Percentiles rank a stretch among this genome's conserved stretches.
Conservation (phyloP, 208 protist species). For the Leishmania braziliensis region DNA sequence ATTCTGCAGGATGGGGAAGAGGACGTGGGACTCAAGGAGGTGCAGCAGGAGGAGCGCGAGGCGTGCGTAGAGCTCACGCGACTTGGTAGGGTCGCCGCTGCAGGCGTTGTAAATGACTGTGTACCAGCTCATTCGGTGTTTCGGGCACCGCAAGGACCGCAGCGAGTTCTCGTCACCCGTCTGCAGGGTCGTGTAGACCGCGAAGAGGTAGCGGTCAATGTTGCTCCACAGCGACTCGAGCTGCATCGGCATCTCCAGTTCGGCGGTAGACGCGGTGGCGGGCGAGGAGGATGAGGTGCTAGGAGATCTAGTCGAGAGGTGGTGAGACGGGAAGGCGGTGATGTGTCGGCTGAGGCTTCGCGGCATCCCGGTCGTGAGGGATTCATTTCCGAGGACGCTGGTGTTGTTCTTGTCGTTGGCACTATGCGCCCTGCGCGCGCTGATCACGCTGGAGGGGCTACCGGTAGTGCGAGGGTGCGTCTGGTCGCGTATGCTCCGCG, state of each 20-base stretch:
- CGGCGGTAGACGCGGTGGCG: not conserved
- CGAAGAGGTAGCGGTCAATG: slow-evolving; percentile 53
- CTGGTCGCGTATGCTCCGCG: slow-evolving; percentile 30
- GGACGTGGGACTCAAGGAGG: slow-evolving; percentile 59
- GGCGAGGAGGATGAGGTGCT: not conserved
- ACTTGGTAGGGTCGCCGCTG: slow-evolving; percentile 52
- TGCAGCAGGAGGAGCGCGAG: slow-evolving; percentile 54
- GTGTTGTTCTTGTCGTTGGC: slow-evolving; percentile 20
- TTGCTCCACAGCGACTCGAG: slow-evolving; percentile 43
- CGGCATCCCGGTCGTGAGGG: not conserved
- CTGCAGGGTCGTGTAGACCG: slow-evolving; percentile 42
- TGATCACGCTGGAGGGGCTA: slow-evolving; percentile 6
- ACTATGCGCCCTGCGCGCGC: slow-evolving; percentile 6
- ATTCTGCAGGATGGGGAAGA: slow-evolving; percentile 56
- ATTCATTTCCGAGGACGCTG: not conserved
- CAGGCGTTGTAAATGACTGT: slow-evolving; percentile 71
- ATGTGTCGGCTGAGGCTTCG: not conserved
- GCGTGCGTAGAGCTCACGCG: slow-evolving; percentile 55
- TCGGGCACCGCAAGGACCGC: slow-evolving; percentile 39
- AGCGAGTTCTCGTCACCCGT: slow-evolving; percentile 36
- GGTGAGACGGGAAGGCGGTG: not conserved
- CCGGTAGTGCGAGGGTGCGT: slow-evolving; percentile 10
- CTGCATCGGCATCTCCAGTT: not conserved
- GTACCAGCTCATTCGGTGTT: slow-evolving; percentile 80
- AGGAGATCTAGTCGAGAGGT: not conserved